Evolutionary conservation across 345 rosid species (phyloP), one percentile per base, ranked within the genome.

Genomic region (Mangifera indica): DNA sequence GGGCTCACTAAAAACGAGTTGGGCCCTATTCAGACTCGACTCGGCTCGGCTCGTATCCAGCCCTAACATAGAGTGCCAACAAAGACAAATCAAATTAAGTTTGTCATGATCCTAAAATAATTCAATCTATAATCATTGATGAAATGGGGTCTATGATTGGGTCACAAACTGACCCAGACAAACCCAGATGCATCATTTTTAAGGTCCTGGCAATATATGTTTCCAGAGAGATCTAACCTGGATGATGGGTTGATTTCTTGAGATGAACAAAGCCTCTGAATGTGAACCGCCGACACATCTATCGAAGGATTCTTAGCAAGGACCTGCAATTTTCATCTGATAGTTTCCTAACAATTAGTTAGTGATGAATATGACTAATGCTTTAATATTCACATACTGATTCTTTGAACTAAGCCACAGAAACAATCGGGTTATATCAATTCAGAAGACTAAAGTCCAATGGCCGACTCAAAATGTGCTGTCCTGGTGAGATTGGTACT

Each of bases 111-210:
- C 63, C 52, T 51, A 40, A 53, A 29, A 66, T 44, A 58, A 69
- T 53, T 42, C 69, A 69, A 21, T 63, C 32, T 46, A 63, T 53
- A 46, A 57, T 72, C 74, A 72, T 72, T 76, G 58, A 55, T 29
- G 20, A 40, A 17, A 66, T 61, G 69, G 79, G 79, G 73, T 45
- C 32, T 72, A 14, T 72, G 6, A 40, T 62, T 5, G 25, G 46
- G 54, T 3, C 29, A 56, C 58, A 25, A 56, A 14, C 26, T 40
- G 26, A 49, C 64, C 69, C 34, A 8, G 10, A 7, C 46, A 52
- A 25, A n/a, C 67, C 57, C 10, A 18, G 6, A 32, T 12, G 5
- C 9, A 29, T 51, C 60, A 66, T 29, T 49, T 65, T 22, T 20
- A 2, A 34, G 29, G 52, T 29, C n/a, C n/a, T n/a, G 3, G 32